Evolutionary conservation across 2,329 filamentous ascomycete genomes (phyloP).

Genomic region (Aspergillus jensenii): DNA sequence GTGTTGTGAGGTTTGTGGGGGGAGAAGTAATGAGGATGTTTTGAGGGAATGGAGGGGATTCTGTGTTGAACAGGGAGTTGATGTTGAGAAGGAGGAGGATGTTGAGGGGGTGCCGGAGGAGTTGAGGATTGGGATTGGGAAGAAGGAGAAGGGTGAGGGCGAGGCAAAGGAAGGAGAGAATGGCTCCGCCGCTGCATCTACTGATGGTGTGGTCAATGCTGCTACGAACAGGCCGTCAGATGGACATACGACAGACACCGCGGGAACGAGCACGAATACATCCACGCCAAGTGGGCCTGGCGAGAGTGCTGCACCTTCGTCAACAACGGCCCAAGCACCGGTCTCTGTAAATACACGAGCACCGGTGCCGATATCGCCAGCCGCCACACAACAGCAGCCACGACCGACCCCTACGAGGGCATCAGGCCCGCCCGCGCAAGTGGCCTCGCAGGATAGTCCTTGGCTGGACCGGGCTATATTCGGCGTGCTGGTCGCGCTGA

Average conservation of each 20-base stretch:
- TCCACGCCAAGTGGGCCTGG: not conserved
- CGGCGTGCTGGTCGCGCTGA: conserved; percentile 11
- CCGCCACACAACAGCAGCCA: not conserved
- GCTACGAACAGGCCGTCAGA: not conserved
- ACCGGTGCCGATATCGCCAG: not conserved
- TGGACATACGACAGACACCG: not conserved
- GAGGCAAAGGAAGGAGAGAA: no score
- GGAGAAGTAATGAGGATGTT: conserved; percentile 63
- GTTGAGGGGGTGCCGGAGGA: conserved; percentile 44
- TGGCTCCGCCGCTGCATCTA: no score
- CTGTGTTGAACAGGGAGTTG: conserved; percentile 37
- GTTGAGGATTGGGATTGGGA: conserved; percentile 2
- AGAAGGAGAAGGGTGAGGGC: not conserved
- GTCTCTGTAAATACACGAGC: not conserved
- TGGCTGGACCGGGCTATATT: conserved; percentile 14
- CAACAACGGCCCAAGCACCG: not conserved
- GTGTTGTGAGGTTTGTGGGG: conserved; percentile 70
- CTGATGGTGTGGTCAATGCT: not conserved
- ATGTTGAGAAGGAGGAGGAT: conserved; percentile 37
- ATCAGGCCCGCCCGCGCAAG: not conserved
- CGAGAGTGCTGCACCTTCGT: not conserved
- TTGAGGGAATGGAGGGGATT: conserved; percentile 67
- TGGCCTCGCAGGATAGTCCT: conserved; percentile 7
- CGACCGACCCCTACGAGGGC: not conserved
- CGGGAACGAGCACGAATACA: not conserved